Base-by-base conservation (phyloP, 1,139 yeast genomes). In the Kurtzmaniella natalensis region DNA sequence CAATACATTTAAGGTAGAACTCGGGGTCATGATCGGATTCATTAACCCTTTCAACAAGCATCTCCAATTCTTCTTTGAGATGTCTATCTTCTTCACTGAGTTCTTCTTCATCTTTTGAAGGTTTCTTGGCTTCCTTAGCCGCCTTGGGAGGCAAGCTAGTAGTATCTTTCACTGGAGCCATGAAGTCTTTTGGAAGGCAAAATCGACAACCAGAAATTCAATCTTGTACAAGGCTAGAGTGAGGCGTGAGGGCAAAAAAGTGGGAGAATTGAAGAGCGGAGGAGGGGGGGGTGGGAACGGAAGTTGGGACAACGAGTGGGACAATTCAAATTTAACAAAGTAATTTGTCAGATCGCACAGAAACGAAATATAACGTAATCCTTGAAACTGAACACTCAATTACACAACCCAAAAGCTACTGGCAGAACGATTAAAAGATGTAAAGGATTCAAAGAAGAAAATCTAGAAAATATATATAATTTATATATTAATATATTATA, bases 41-140 rank as follows among this genome's bases (percentile, higher is more conserved):
- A 35, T 64, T 64, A 44, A 92, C 67, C 37, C 88, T 74, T 57
- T 87, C 94, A 9, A 88, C 97, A 31, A 92, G 71, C 69, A 79
- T 64, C 50, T 92, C 97, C 51, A 94, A 75, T 53, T 88, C 95
- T 40, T 76, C 79, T 54, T 92, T 92, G 48, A 94, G 72, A 55
- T 82, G 85, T 50, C 80, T 83, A 59, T 94, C 99, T 58, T 92
- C 98, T 58, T 89, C 98, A 28, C 89, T 82, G 41, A 92, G 70
- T 54, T 89, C 96, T 55, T 88, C 96, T 52, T 81, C 71, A 57
- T 39, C 61, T 13, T 31, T 24, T n/a, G 7, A 18, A 48, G 37
- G 59, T 35, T 68, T 62, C 49, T 64, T 53, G 16, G 33, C 10
- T n/a, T 31, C 33, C 22, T 31, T 31, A 16, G 15, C 19, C 21